Evolutionary conservation across 2,329 filamentous ascomycete species (phyloP).

Genomic region (Xylaria polymorpha): DNA sequence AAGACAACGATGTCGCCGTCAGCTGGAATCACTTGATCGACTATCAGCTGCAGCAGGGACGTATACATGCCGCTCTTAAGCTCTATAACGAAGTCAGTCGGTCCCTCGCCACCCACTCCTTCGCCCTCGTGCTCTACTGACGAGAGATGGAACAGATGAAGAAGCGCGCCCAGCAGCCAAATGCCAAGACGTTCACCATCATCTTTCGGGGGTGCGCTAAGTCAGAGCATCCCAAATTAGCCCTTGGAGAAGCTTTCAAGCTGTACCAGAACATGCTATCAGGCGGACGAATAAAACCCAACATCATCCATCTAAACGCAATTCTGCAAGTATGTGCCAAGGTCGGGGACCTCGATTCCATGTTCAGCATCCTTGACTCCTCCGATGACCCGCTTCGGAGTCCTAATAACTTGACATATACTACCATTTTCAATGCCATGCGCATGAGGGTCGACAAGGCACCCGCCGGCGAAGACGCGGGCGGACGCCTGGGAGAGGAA

Average conservation of each 20-base stretch:
- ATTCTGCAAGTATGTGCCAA: slow-evolving; percentile 84
- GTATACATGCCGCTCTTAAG: slow-evolving; percentile 75
- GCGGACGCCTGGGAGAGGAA: slow-evolving; percentile 46
- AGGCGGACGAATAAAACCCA: slow-evolving; percentile 73
- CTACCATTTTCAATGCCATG: slow-evolving; percentile 83
- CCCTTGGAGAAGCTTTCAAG: slow-evolving; percentile 75
- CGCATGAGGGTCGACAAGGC: slow-evolving; percentile 58
- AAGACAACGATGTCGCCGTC: slow-evolving; percentile 72
- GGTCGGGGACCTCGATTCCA: slow-evolving; percentile 78
- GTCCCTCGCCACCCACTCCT: slow-evolving; percentile 35
- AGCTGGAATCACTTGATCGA: slow-evolving; percentile 90
- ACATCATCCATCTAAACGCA: slow-evolving; percentile 87
- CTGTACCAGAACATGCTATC: slow-evolving; percentile 81
- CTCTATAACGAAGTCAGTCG: slow-evolving; percentile 83
- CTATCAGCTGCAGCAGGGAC: slow-evolving; percentile 71
- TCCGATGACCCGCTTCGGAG: slow-evolving; percentile 72
- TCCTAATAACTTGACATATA: slow-evolving; percentile 80
- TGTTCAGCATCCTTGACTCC: slow-evolving; percentile 81
- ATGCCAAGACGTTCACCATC: slow-evolving; percentile 84
- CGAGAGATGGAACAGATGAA: slow-evolving; percentile 77
- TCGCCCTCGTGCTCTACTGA: slow-evolving; percentile 29
- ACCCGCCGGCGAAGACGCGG: slow-evolving; percentile 29
- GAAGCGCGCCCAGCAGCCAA: slow-evolving; percentile 84
- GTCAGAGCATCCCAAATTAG: slow-evolving; percentile 67
- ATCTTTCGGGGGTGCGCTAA: slow-evolving; percentile 80